Conservation (phyloP, 1,284 basidiomycete species). For the Heimioporus punctisporus region DNA sequence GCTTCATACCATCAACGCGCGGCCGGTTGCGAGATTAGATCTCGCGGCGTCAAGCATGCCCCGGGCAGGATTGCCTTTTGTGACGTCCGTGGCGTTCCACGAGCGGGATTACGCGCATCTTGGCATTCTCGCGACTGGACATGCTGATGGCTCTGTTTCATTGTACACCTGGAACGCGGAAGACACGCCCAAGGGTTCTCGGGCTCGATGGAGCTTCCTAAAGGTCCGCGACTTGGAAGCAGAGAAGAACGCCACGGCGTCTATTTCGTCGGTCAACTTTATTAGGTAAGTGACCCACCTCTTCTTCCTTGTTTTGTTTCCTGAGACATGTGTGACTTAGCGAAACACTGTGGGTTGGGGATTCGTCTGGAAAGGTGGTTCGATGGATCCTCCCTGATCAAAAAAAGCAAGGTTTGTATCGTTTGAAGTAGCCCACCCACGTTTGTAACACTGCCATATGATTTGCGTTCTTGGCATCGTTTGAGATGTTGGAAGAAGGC, state of each 20-base stretch:
- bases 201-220: conserved; percentile 72
- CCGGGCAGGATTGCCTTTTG: conserved; percentile 42
- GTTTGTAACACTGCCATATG: no score
- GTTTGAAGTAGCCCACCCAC: no score
- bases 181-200: conserved; percentile 60
- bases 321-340: conserved; percentile 8
- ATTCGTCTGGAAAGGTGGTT: conserved; percentile 23
- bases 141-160: conserved; percentile 65
- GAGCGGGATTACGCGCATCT: conserved; percentile 78
- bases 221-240: conserved; percentile 66
- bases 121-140: conserved; percentile 71
- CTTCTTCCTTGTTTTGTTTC: no score
- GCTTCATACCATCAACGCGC: conserved; percentile 84
- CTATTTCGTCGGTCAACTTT: conserved; percentile 70
- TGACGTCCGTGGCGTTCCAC: conserved; percentile 77
- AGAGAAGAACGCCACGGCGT: conserved; percentile 37
- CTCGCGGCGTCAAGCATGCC: conserved; percentile 45
- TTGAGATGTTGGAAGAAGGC: no score
- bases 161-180: conserved; percentile 78
- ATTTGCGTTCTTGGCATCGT: no score
- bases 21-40: conserved; percentile 69
- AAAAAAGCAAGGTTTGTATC: neutral
- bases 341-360: conserved; percentile 27
- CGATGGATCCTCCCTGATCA: conserved; percentile 26
- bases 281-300: conserved; percentile 51